Evolutionary conservation across 2,329 filamentous ascomycete species (phyloP).

Genomic region (Ampelomyces quisqualis): DNA sequence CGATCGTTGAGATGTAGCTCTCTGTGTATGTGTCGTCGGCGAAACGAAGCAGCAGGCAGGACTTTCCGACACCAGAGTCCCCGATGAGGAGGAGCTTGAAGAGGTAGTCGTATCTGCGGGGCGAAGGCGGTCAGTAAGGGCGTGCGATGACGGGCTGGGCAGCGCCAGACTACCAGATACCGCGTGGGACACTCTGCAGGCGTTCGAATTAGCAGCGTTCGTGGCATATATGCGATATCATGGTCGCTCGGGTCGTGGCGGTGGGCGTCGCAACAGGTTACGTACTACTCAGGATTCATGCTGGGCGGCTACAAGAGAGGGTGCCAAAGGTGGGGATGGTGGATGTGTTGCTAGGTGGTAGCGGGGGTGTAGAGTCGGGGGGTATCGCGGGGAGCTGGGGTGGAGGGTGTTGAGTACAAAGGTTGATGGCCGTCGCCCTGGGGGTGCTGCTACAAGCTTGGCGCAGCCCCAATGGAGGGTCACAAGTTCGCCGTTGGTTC

Average conservation of each 20-base stretch:
- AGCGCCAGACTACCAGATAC: constrained; percentile 4
- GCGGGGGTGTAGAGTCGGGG: constrained; percentile 17
- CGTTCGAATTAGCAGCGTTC: constrained; percentile 27
- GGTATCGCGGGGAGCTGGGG: constrained; percentile 28
- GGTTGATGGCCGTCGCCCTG: constrained; percentile 16
- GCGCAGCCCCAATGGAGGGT: constrained; percentile 22
- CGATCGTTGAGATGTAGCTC: constrained; percentile 99
- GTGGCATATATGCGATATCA: constrained; percentile 9
- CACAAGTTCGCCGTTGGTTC: constrained; percentile 23
- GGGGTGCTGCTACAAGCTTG: constrained; percentile 20
- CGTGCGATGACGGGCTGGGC: constrained; percentile 6
- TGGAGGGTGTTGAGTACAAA: constrained; percentile 24
- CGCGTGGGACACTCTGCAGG: constrained; percentile 26
- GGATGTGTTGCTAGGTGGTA: constrained; percentile 13
- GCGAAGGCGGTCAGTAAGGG: constrained; percentile 23
- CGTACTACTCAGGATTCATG: constrained; percentile 94
- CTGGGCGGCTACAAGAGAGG: constrained; percentile 46
- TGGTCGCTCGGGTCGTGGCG: constrained; percentile 27
- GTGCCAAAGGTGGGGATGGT: constrained; percentile 11
- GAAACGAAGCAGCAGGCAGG: constrained; percentile 94
- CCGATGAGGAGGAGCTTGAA: constrained; percentile 99
- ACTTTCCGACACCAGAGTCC: constrained; percentile 99
- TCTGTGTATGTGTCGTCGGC: constrained; percentile 92
- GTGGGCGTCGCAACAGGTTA: constrained; percentile 42
- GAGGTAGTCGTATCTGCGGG: constrained; percentile 95